Conservation (phyloP, 371 early-diverging fungal species). For the Mortierella sp. region DNA sequence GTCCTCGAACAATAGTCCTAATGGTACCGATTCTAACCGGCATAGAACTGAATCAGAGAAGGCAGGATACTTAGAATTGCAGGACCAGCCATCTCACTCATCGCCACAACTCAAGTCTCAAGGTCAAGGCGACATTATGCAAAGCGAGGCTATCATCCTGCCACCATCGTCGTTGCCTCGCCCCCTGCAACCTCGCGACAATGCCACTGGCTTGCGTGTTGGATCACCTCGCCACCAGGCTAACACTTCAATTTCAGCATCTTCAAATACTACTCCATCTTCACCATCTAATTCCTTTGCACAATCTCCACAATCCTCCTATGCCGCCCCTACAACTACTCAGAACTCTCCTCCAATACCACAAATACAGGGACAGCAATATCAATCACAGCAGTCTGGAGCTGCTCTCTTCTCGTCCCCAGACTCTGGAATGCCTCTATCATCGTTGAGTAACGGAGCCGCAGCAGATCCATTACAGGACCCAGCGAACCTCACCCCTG, state of each 20-base stretch:
- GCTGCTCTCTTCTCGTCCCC: constrained; percentile 9
- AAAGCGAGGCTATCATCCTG: constrained; percentile 34
- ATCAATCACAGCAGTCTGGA: background rate
- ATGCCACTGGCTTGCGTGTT: constrained; percentile 15
- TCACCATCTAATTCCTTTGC: background rate
- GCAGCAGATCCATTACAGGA: constrained; percentile 15
- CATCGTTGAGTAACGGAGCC: constrained; percentile 1
- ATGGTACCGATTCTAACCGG: background rate
- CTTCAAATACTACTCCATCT: constrained; percentile 9
- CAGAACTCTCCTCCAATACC: background rate
- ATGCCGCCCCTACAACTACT: background rate
- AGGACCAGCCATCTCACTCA: constrained; percentile 13
- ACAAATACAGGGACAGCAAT: constrained; percentile 3
- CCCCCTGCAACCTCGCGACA: constrained; percentile 40
- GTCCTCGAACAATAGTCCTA: background rate
- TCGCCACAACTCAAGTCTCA: constrained; percentile 10
- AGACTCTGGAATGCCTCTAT: constrained; percentile 11
- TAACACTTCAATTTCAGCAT: background rate
- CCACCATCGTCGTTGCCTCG: constrained; percentile 44
- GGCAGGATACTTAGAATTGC: constrained; percentile 15
- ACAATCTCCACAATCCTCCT: constrained; percentile 1
- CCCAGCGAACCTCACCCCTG: constrained; percentile 6
- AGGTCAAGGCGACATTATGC: background rate
- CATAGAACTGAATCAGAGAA: constrained; percentile 17
- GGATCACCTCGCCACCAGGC: constrained; percentile 15